Evolutionary conservation across 2,329 filamentous ascomycete genomes (phyloP).

Genomic region (Botrytis deweyae): DNA sequence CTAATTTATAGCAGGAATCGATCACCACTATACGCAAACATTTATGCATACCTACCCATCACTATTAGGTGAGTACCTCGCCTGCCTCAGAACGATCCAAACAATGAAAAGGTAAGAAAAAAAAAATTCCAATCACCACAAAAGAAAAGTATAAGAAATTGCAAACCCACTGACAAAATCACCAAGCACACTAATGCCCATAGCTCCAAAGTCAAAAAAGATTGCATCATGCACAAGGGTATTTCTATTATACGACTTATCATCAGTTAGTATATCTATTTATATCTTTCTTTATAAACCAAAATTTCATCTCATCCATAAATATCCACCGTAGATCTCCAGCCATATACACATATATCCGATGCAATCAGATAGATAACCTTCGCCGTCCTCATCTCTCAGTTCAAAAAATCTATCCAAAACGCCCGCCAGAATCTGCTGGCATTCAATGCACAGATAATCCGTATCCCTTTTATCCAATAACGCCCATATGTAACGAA

Average conservation of each 20-base stretch:
- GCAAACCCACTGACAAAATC: background rate
- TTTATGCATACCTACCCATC: too few relatives aligned
- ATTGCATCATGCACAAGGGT: background rate
- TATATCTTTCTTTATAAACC: background rate
- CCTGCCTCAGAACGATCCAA: background rate
- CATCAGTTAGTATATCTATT: background rate
- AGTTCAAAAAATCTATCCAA: background rate
- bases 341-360: background rate
- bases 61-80: background rate
- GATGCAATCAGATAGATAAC: background rate
- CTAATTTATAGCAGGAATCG: background rate
- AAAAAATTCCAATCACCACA: background rate
- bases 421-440: background rate
- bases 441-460: background rate
- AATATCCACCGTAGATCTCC: background rate
- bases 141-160: background rate
- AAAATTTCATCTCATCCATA: background rate
- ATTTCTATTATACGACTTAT: background rate
- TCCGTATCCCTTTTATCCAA: background rate
- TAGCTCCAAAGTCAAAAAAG: background rate
- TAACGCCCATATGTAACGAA: background rate
- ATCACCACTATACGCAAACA: background rate
- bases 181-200: conserved; percentile 5
- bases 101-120: background rate
- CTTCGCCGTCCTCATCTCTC: background rate